phyloP scores from a whole-genome alignment of 169 alveolate species.

The Plasmodium reichenowi region DNA sequence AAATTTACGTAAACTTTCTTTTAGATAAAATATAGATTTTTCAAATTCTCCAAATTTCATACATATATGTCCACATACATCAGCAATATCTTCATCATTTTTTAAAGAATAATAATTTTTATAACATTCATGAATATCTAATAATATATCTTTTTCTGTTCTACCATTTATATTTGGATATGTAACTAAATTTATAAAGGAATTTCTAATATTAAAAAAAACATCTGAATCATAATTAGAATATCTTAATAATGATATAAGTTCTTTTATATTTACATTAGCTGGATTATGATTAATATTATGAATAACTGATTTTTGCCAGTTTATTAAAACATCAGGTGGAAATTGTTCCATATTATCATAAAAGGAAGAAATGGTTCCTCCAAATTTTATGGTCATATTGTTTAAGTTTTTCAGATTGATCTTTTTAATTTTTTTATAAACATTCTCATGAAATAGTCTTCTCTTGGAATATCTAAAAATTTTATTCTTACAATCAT shows the following conservation, averaged over 20 bases:
- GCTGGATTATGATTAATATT: slow-evolving; percentile 57
- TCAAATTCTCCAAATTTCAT: slow-evolving; percentile 83
- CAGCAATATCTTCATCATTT: slow-evolving; percentile 84
- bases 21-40: slow-evolving; percentile 78
- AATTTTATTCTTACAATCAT: neutral
- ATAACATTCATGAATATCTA: slow-evolving; percentile 78
- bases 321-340: slow-evolving; percentile 45
- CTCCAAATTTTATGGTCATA: slow-evolving; percentile 69
- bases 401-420: slow-evolving; percentile 51
- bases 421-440: slow-evolving; percentile 62
- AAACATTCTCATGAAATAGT: slow-evolving; percentile 6
- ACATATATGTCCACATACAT: slow-evolving; percentile 85
- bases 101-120: slow-evolving; percentile 81
- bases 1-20: slow-evolving; percentile 78
- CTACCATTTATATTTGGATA: slow-evolving; percentile 81
- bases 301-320: slow-evolving; percentile 68
- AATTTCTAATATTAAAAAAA: slow-evolving; percentile 75
- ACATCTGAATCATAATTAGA: slow-evolving; percentile 86
- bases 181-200: slow-evolving; percentile 78
- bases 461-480: neutral
- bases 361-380: slow-evolving; percentile 64
- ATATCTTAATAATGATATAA: slow-evolving; percentile 80
- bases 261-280: slow-evolving; percentile 78
- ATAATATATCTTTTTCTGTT: slow-evolving; percentile 81
- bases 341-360: slow-evolving; percentile 71